phyloP scores from a whole-genome alignment of 1,284 basidiomycete genomes.

The Papiliotrema nemorosa region DNA sequence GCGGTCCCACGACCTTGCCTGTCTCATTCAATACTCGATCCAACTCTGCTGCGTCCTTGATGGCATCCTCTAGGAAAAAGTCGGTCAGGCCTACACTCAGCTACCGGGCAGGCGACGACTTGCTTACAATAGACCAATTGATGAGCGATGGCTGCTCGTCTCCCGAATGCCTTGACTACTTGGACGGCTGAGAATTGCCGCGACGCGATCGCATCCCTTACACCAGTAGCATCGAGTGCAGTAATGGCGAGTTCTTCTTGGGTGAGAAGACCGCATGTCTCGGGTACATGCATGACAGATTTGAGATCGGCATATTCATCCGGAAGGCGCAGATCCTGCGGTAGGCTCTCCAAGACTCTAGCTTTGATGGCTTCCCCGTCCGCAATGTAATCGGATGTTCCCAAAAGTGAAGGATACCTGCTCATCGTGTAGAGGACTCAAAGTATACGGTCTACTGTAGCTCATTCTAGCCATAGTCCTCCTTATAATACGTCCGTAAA shows the following conservation, averaged over 20 bases:
- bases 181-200: constrained; percentile 23
- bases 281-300: too few species aligned
- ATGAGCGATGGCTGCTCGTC: constrained; percentile 26
- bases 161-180: constrained; percentile 26
- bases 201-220: constrained; percentile 34
- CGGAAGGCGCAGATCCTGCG: background rate
- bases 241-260: constrained; percentile 33
- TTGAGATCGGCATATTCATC: background rate
- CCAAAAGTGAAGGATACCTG: too few species aligned
- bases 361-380: too few species aligned
- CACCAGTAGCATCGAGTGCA: constrained; percentile 29
- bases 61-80: constrained; percentile 58
- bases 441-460: too few species aligned
- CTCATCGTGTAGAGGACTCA: too few species aligned
- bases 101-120: too few species aligned
- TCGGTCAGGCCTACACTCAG: too few species aligned
- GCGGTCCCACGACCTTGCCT: constrained; percentile 55
- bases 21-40: constrained; percentile 57
- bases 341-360: too few species aligned
- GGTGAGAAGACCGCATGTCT: too few species aligned
- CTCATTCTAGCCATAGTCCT: too few species aligned
- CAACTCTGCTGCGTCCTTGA: constrained; percentile 58
- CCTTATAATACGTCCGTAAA: too few species aligned
- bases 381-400: too few species aligned
- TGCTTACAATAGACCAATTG: constrained; percentile 57